Evolutionary conservation across 2,329 filamentous ascomycete species (phyloP).

Genomic region (Fusarium abutilonis): DNA sequence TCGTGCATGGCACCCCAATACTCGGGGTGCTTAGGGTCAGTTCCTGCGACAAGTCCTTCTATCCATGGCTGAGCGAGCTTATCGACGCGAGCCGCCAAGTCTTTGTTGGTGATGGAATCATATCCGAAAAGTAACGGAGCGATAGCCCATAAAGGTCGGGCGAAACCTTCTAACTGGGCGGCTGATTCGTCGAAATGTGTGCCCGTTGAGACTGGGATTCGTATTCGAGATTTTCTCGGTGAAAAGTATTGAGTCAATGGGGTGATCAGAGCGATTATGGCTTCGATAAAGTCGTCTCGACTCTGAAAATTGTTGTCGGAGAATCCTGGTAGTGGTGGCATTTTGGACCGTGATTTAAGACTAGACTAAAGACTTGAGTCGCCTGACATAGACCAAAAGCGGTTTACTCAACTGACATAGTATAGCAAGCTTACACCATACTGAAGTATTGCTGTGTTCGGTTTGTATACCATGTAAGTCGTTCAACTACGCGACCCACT

Average conservation of each 20-base stretch:
- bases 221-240: constrained; percentile 48
- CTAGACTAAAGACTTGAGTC: too few relatives aligned
- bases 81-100: constrained; percentile 3
- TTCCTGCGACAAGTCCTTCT: constrained; percentile 46
- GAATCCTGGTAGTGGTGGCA: constrained; percentile 54
- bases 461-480: not conserved
- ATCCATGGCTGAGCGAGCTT: constrained; percentile 46
- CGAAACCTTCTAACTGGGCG: constrained; percentile 59
- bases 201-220: constrained; percentile 51
- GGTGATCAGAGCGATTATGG: constrained; percentile 48
- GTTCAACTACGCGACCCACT: not conserved
- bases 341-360: constrained; percentile 25
- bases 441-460: too few relatives aligned
- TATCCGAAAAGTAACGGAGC: constrained; percentile 53
- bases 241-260: constrained; percentile 51
- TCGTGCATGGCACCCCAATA: constrained; percentile 61
- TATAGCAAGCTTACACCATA: too few relatives aligned
- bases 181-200: constrained; percentile 57
- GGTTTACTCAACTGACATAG: too few relatives aligned
- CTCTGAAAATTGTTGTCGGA: constrained; percentile 53
- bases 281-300: constrained; percentile 50
- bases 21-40: constrained; percentile 48
- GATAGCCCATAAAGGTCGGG: constrained; percentile 52
- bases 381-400: too few relatives aligned
- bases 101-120: constrained; percentile 42